Evolutionary conservation across 2,329 filamentous ascomycete genomes (phyloP).

Genomic region (Colletotrichum plurivorum): DNA sequence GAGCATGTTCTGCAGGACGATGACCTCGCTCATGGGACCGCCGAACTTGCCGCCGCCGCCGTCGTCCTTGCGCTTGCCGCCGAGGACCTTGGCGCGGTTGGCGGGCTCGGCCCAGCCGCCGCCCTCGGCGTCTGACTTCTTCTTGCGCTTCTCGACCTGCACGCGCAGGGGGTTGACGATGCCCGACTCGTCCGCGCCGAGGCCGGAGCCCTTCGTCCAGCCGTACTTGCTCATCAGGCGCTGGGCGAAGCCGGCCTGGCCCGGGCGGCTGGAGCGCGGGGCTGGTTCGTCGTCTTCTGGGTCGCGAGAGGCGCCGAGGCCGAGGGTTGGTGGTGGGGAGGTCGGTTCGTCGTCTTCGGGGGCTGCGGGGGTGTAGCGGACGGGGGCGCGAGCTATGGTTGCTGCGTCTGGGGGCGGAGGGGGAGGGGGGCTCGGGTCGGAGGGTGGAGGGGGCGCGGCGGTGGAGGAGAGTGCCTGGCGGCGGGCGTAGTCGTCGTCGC

Average conservation of each 20-base stretch:
- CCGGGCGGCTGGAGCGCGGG: constrained; percentile 76
- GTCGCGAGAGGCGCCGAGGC: constrained; percentile 59
- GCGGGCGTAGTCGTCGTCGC: constrained; percentile 78
- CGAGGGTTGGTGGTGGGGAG: constrained; percentile 62
- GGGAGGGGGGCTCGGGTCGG: constrained; percentile 45
- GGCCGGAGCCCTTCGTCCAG: constrained; percentile 88
- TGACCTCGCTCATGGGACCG: constrained; percentile 80
- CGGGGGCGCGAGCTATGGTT: constrained; percentile 82
- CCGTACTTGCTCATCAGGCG: constrained; percentile 95
- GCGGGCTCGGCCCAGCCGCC: constrained; percentile 81
- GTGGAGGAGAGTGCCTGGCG: constrained; percentile 69
- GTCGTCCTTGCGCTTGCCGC: constrained; percentile 72
- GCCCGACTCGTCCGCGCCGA: constrained; percentile 85
- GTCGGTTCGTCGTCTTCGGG: constrained; percentile 57
- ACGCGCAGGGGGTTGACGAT: constrained; percentile 88
- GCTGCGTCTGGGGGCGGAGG: constrained; percentile 60
- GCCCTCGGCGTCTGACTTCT: constrained; percentile 82
- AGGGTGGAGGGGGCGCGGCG: constrained; percentile 48
- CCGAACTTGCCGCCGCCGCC: constrained; percentile 70
- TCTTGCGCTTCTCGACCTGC: constrained; percentile 88
- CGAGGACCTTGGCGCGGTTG: constrained; percentile 84
- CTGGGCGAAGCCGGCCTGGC: constrained; percentile 87
- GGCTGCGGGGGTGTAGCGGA: constrained; percentile 73
- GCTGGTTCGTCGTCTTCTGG: constrained; percentile 52
- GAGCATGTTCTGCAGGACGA: constrained; percentile 88